Evolutionary conservation across 2,329 filamentous ascomycete genomes (phyloP).

Genomic region (Geosmithia putterillii): DNA sequence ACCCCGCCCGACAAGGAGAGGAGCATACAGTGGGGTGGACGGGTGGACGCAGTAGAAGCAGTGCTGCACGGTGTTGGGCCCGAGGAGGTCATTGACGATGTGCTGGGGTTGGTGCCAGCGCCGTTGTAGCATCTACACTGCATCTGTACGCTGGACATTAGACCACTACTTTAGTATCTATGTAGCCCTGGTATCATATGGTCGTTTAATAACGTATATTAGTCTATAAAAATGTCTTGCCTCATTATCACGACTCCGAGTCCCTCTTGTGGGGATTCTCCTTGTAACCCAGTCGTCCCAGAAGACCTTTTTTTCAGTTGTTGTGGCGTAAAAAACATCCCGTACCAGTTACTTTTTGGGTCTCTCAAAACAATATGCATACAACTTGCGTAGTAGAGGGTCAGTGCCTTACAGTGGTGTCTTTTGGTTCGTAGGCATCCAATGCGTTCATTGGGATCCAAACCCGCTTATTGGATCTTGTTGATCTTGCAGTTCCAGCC

Average conservation of each 20-base stretch:
- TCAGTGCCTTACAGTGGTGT: too few relatives aligned
- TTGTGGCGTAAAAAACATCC: background rate
- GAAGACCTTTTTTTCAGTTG: background rate
- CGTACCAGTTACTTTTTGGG: background rate
- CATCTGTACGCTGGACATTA: background rate
- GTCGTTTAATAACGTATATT: slow-evolving; percentile 9
- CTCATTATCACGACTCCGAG: slow-evolving; percentile 4
- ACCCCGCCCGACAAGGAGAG: slow-evolving; percentile 60
- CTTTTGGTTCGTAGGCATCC: too few relatives aligned
- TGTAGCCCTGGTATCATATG: background rate
- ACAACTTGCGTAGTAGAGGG: too few relatives aligned
- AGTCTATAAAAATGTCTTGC: slow-evolving; percentile 12
- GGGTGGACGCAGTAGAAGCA: slow-evolving; percentile 52
- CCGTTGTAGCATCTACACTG: slow-evolving; percentile 22
- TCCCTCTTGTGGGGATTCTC: background rate
- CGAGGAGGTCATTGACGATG: slow-evolving; percentile 54
- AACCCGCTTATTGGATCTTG: slow-evolving; percentile 36
- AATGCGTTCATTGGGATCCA: background rate
- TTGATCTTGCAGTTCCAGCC: slow-evolving; percentile 86
- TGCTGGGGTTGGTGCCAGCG: slow-evolving; percentile 42
- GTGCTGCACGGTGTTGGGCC: slow-evolving; percentile 50
- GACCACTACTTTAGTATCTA: background rate
- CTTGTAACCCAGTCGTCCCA: background rate
- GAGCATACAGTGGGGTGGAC: slow-evolving; percentile 89
- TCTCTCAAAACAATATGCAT: background rate